These are phyloP conservation scores for Loxodes magnus DNA, from an alignment of 73 alveolate species.

Conservation along the genomic window DNA sequence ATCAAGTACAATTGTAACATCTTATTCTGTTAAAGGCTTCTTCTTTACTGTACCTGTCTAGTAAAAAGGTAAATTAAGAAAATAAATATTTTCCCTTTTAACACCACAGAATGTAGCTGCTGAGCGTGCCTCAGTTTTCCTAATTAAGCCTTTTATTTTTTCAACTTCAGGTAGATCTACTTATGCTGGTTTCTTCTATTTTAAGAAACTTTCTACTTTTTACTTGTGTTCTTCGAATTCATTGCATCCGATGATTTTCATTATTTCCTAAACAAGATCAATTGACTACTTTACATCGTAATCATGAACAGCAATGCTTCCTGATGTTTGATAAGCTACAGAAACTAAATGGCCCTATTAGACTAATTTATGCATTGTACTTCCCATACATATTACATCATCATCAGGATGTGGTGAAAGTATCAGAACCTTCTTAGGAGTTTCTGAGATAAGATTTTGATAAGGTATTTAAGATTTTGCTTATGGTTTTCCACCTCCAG, in stretches of 20 bases:
- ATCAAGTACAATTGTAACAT: constrained; percentile 20
- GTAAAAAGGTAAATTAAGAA: constrained; percentile 42
- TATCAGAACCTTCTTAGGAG: constrained; percentile 26
- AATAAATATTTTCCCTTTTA: constrained; percentile 9
- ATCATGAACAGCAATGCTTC: constrained; percentile 38
- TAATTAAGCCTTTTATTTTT: constrained; percentile 17
- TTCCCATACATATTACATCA: constrained; percentile 48
- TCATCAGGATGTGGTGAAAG: constrained; percentile 56
- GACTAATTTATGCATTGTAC: constrained; percentile 29
- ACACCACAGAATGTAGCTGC: constrained; percentile 38
- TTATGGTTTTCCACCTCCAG: too few species aligned
- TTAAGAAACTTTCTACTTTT: constrained; percentile 12
- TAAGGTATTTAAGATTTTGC: too few species aligned
- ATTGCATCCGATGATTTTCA: constrained; percentile 9
- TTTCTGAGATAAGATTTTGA: constrained; percentile 6
- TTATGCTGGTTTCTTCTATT: constrained; percentile 25
- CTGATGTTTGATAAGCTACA: constrained; percentile 30
- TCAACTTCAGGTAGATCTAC: constrained; percentile 21
- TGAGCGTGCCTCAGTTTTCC: constrained; percentile 35
- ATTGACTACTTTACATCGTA: constrained; percentile 30
- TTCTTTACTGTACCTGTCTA: constrained; percentile 33
- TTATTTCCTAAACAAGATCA: constrained; percentile 19
- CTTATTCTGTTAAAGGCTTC: constrained; percentile 27
- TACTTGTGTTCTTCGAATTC: constrained; percentile 17
- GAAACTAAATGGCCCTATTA: constrained; percentile 36